phyloP scores from a whole-genome alignment of 148 eudicot species.

The Cornus controversa region DNA sequence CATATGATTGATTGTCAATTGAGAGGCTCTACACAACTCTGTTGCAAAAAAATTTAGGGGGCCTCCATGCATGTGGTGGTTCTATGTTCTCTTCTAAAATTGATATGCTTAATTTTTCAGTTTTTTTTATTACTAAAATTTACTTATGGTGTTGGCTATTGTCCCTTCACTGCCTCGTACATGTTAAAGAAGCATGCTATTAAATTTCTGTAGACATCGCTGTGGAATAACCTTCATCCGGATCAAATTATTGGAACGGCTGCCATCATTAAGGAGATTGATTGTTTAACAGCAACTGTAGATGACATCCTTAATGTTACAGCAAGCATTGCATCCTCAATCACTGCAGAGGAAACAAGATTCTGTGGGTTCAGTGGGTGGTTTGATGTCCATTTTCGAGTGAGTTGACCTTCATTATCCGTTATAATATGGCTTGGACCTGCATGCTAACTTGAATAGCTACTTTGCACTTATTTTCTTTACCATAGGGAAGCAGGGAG shows the following conservation, averaged over 20 bases:
- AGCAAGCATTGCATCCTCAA: constrained; percentile 54
- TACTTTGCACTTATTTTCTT: constrained; percentile 7
- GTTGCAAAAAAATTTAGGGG: not conserved
- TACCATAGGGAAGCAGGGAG: constrained; percentile 66
- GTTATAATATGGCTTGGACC: constrained; percentile 2
- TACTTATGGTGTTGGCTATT: not conserved
- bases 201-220: constrained; percentile 59
- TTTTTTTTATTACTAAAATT: not conserved
- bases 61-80: not conserved
- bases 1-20: not conserved
- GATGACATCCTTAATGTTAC: constrained; percentile 56
- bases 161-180: not conserved
- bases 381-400: constrained; percentile 99
- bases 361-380: constrained; percentile 90
- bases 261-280: constrained; percentile 70
- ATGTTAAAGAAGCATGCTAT: constrained; percentile 2
- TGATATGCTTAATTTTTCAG: not conserved
- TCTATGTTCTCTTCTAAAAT: not conserved
- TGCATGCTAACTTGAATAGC: not conserved
- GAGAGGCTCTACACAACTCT: not conserved
- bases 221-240: constrained; percentile 94
- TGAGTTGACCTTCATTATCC: constrained; percentile 41
- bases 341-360: constrained; percentile 49
- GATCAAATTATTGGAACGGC: constrained; percentile 84
- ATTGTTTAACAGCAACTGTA: constrained; percentile 78